Base-by-base conservation (phyloP, 345 rosid species). In the Eucalyptus rudis region DNA sequence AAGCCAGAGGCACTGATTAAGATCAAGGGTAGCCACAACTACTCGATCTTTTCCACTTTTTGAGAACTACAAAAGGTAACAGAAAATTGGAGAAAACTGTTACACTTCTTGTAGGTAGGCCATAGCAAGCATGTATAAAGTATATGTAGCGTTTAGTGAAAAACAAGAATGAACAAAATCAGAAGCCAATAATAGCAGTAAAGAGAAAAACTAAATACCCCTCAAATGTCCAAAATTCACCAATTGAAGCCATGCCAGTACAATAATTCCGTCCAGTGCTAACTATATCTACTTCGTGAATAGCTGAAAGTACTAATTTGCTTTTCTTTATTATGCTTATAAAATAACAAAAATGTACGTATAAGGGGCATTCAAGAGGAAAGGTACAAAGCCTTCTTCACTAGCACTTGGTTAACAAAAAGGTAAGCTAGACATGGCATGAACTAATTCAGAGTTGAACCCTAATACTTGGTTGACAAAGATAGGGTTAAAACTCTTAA, bases 11-110 rank as follows among this genome's bases (percentile, higher is more conserved):
- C 99, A 96, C 89, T 94, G 96, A 92, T 95, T 97, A 90, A 97
- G 93, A 94, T 97, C 99, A 89, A 97, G 99, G 90, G 94, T 93
- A 52, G 98, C 98, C 86, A 97, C 96, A 31, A 96, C 98, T 62
- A 96, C 97, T 91, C 96, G 94, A 76, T 95, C 99, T 92, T 95
- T 95, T 90, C 95, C 93, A 86, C 93, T 91, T 86, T 90, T 93
- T 86, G 91, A 91, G 89, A 91, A 96, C 98, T 97, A 91, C 88
- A 89, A 86, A 90, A 86, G n/a, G 8, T 6, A 27, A 58, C 33
- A 50, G 59, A 36, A 86, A 47, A 86, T 12, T 13, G 51, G 58
- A 86, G 90, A 88, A 59, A 43, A 15, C 76, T 14, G 47, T 40
- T 13, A 5, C 84, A 40, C 47, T 10, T 76, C 27, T 86, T 2